Base-by-base conservation (phyloP, 2,329 filamentous ascomycete genomes). In the Diaporthe aspalathi region DNA sequence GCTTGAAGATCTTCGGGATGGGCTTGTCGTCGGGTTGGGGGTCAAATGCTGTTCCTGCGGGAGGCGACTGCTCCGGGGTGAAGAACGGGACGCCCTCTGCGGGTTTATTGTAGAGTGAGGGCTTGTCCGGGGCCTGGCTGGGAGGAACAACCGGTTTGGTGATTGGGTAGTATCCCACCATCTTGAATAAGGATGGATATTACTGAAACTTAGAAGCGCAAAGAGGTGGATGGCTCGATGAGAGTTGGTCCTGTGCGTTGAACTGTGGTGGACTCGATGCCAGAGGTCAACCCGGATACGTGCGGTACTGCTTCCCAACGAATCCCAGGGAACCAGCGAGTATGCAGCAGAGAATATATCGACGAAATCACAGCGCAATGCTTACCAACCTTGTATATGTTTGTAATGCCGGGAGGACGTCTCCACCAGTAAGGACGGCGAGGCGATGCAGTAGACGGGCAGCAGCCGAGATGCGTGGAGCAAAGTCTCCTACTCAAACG, bases 11-110 rank as follows among this genome's bases (percentile, higher is more conserved):
- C 49, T 75, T 78, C 1, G 74, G 75, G 81, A 73, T 72, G 20
- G 74, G 67, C 74, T 83, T 83, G 72, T 83, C 80, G 29, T 70
- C 35, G 29, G 72, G 72, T 54, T 86, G 83, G 53, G 77, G 77
- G 22, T 77, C 74, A 3, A 78, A 47, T 0, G 81, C 80, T 2
- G 82, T 81, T 12, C 83, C 83, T 0, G 82, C 74, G 3, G 81
- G 78, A 3, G 82, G 82, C 1, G 79, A 73, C 66, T 84, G 83
- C 7, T 77, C 79, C 1, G 83, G 83, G 3, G 82, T 83, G 77
- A 79, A 85, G 76, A 81, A 84, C 27, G 85, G 82, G 62, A 85
- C 75, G 52, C 77, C 79, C 32, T 74, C 65, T 38, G 78, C 79
- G 38, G 76, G 73, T 43, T 72, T 74, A 72, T 78, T 79, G 32